Base-by-base conservation (phyloP, 768 basidiomycete species). In the Leucosporidium yakuticum region DNA sequence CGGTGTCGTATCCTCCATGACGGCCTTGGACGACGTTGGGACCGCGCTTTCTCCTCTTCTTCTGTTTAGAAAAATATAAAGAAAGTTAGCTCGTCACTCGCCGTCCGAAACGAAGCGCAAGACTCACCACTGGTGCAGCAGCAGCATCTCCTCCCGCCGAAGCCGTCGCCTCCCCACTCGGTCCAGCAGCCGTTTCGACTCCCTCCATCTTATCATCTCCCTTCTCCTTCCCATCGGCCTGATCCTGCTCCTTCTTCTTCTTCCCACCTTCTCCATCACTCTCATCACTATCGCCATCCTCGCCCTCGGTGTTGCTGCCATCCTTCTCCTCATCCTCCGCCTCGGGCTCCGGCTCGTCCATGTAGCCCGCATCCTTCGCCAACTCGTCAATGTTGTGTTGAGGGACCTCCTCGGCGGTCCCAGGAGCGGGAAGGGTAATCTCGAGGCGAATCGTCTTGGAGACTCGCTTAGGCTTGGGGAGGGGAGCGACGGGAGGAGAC, bases 1-100 rank as follows among this genome's bases (percentile, higher is more conserved):
- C 80, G 25, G 87, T 82, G 80, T 99, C 95, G 82, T 99, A 99
- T 75, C 92, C 90, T 76, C 89, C 90, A 27, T 85, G 66, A n/a
- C 75, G 69, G 31, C 71, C 74, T 47, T 69, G 32, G 15, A 76
- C 57, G 25, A 62, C 68, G n/a, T 72, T 72, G n/a, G 61, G 61
- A 5, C 66, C 70, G 17, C 71, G 50, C 32, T 57, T 57, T 8
- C 25, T 25, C 32, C 31, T 29, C 55, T 29, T 32, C 55, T 57
- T 57, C 55, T 57, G 27, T 17, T 19, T 11, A 25, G 14, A 15
- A 7, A 7, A 27, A 55, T 2, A 12, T 2, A 12, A 23, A 6
- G 47, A 5, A 32, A 12, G 12, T 44, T 15, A 44, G 39, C 39
- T 44, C 17, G 11, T 44, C 39, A 15, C 39, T 15, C 2, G 17